phyloP scores from a whole-genome alignment of 768 basidiomycete genomes.

The Pleurotus sapidus region DNA sequence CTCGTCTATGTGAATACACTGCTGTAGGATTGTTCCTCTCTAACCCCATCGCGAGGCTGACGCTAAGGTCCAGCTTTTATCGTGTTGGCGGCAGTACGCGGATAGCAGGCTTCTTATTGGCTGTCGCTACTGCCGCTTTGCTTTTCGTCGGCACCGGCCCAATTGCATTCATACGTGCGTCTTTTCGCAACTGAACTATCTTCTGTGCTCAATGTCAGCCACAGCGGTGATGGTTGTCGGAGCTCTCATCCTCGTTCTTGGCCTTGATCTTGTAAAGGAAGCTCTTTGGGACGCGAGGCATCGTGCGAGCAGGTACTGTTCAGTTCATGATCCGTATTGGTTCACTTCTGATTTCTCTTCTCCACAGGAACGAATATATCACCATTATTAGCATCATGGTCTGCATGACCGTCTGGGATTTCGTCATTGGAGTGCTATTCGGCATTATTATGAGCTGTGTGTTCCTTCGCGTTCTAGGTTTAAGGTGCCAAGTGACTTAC shows the following conservation, averaged over 20 bases:
- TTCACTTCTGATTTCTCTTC: conserved; percentile 1
- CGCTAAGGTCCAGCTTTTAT: conserved; percentile 56
- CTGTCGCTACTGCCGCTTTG: conserved; percentile 64
- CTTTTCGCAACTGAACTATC: no score
- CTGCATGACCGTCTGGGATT: conserved; percentile 93
- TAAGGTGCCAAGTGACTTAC: background rate
- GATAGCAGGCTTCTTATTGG: conserved; percentile 83
- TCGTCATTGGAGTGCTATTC: conserved; percentile 89
- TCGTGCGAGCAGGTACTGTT: conserved; percentile 69
- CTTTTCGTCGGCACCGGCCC: conserved; percentile 84
- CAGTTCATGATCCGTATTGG: background rate
- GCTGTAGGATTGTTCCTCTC: conserved; percentile 40
- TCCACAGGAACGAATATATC: conserved; percentile 66
- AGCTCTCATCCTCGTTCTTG: conserved; percentile 90
- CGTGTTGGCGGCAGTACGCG: conserved; percentile 88
- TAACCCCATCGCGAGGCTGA: conserved; percentile 23
- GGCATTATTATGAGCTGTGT: conserved; percentile 89
- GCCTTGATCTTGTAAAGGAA: conserved; percentile 92
- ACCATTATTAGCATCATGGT: conserved; percentile 86
- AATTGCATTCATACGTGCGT: conserved; percentile 93
- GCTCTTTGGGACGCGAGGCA: conserved; percentile 95
- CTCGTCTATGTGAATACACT: conserved; percentile 87
- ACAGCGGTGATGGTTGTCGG: conserved; percentile 91
- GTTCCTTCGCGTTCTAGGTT: conserved; percentile 19
- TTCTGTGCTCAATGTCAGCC: no score